phyloP scores from a whole-genome alignment of 345 rosid genomes.

The Melastoma malabathricum region DNA sequence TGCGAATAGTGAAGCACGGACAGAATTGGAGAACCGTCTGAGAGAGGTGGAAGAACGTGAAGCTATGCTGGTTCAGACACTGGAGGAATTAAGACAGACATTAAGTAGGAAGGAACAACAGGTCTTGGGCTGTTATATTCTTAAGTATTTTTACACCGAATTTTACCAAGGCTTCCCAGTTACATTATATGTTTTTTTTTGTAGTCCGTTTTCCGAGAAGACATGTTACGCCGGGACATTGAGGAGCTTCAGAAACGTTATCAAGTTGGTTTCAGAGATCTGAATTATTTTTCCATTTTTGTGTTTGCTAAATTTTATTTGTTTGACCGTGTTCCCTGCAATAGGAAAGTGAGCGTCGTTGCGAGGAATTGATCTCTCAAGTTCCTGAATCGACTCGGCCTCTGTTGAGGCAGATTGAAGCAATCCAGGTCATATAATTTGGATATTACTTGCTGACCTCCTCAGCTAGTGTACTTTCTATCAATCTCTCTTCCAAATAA shows the following conservation, averaged over 20 bases:
- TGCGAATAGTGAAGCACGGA: constrained; percentile 78
- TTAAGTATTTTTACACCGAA: no score
- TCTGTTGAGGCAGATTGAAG: constrained; percentile 92
- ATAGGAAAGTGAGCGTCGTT: constrained; percentile 95
- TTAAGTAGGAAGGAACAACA: constrained; percentile 88
- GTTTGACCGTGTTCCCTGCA: neutral
- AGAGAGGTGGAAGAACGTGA: constrained; percentile 94
- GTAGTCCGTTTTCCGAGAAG: constrained; percentile 77
- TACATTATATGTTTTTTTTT: constrained; percentile 4
- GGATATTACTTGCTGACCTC: no score
- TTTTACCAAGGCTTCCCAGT: no score
- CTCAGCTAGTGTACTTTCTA: no score
- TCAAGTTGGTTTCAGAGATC: constrained; percentile 37
- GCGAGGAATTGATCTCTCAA: constrained; percentile 93
- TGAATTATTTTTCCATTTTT: constrained; percentile 2
- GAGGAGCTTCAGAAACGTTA: constrained; percentile 90
- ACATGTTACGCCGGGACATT: constrained; percentile 59
- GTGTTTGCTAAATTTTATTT: constrained; percentile 1
- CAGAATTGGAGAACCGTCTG: constrained; percentile 72
- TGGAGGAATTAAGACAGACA: constrained; percentile 88
- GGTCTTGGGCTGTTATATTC: constrained; percentile 25
- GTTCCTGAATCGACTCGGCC: constrained; percentile 99
- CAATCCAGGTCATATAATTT: constrained; percentile 59
- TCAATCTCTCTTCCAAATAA: no score
- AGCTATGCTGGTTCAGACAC: constrained; percentile 84